Conservation (phyloP, 1,284 basidiomycete genomes). For the Heliocybe sulcata region DNA sequence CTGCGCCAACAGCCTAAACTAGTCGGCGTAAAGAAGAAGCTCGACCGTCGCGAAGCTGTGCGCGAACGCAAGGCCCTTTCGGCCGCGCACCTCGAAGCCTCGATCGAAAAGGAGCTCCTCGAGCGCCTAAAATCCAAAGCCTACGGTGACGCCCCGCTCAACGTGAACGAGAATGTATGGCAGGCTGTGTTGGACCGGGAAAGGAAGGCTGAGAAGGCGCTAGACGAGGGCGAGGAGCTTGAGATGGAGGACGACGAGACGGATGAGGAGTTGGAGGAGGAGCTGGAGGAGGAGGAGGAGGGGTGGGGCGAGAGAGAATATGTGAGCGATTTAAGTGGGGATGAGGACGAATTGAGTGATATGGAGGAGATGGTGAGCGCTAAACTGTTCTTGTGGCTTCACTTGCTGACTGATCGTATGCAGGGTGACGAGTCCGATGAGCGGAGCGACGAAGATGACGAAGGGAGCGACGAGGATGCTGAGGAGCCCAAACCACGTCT, state of each 20-base stretch:
- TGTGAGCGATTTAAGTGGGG: slow-evolving; percentile 78
- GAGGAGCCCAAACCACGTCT: slow-evolving; percentile 25
- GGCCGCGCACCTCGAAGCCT: slow-evolving; percentile 89
- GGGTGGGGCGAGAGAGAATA: slow-evolving; percentile 75
- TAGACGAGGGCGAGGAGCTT: slow-evolving; percentile 33
- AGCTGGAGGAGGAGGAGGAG: slow-evolving; percentile 44
- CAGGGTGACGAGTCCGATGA: slow-evolving; percentile 22
- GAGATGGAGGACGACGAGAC: slow-evolving; percentile 37
- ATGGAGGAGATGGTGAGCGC: slow-evolving; percentile 61
- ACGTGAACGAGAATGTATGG: slow-evolving; percentile 99
- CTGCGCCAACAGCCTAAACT: slow-evolving; percentile 92
- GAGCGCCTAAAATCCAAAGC: slow-evolving; percentile 94
- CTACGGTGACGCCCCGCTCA: slow-evolving; percentile 95
- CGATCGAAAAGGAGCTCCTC: slow-evolving; percentile 94
- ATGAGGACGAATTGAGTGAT: slow-evolving; percentile 60
- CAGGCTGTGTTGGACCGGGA: slow-evolving; percentile 82
- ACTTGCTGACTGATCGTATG: slow-evolving; percentile 14
- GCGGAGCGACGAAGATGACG: slow-evolving; percentile 22
- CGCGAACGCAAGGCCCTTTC: slow-evolving; percentile 95
- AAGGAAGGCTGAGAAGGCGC: slow-evolving; percentile 37
- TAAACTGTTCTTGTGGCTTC: slow-evolving; percentile 3
- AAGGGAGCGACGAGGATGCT: slow-evolving; percentile 19
- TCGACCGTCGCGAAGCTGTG: slow-evolving; percentile 89
- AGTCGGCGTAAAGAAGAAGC: slow-evolving; percentile 95
- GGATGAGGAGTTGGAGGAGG: slow-evolving; percentile 45